Conservation (phyloP, 2,329 filamentous ascomycete genomes). For the Fusarium falciforme region DNA sequence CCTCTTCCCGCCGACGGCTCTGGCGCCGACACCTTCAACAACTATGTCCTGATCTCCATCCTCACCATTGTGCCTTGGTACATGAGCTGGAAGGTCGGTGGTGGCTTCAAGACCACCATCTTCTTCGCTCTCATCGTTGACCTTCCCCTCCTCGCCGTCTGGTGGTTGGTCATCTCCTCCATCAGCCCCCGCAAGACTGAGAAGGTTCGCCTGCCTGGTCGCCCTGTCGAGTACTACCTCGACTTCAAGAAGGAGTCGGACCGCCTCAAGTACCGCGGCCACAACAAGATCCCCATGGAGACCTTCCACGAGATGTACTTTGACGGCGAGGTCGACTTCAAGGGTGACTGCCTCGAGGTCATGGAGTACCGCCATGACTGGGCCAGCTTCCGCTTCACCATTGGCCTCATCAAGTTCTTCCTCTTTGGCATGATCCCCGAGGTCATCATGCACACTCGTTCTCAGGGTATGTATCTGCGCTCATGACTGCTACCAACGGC, state of each 20-base stretch:
- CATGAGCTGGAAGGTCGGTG: slow-evolving; percentile 86
- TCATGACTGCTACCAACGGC: no score
- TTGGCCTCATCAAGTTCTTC: slow-evolving; percentile 87
- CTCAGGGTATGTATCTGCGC: slow-evolving; percentile 67
- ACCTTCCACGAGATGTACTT: slow-evolving; percentile 99
- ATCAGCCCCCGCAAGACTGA: slow-evolving; percentile 92
- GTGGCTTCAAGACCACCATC: slow-evolving; percentile 88
- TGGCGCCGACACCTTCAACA: slow-evolving; percentile 89
- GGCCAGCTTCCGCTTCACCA: slow-evolving; percentile 93
- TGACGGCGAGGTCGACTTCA: slow-evolving; percentile 93
- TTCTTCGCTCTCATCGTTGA: slow-evolving; percentile 84
- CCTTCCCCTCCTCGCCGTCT: slow-evolving; percentile 81
- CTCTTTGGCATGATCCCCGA: slow-evolving; percentile 89
- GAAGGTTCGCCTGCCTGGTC: slow-evolving; percentile 87
- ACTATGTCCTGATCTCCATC: slow-evolving; percentile 77
- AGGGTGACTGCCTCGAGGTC: slow-evolving; percentile 88
- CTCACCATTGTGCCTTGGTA: slow-evolving; percentile 80
- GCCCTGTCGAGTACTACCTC: slow-evolving; percentile 90
- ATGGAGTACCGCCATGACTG: slow-evolving; percentile 97
- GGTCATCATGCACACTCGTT: slow-evolving; percentile 90
- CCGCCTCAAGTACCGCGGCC: slow-evolving; percentile 76
- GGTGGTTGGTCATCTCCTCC: slow-evolving; percentile 84
- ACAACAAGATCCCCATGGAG: slow-evolving; percentile 87
- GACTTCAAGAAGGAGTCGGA: slow-evolving; percentile 78
- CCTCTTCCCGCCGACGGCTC: slow-evolving; percentile 91